Evolutionary conservation across 2,329 filamentous ascomycete genomes (phyloP).

Genomic region (Exophiala sideris): DNA sequence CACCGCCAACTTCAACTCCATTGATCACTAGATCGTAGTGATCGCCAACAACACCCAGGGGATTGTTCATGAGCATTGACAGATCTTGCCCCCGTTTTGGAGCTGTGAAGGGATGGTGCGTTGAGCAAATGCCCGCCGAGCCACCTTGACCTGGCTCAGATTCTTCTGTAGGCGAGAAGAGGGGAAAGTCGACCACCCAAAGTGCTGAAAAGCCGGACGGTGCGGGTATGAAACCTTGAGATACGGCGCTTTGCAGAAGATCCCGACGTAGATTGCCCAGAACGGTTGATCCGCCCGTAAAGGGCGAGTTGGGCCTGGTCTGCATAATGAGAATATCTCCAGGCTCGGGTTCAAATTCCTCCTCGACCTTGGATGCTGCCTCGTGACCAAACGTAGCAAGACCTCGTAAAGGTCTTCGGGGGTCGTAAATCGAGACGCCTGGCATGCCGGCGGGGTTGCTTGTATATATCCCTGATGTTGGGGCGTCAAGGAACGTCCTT

Average conservation of each 20-base stretch:
- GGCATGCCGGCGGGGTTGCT: constrained; percentile 74
- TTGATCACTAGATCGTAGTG: constrained; percentile 97
- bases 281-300: constrained; percentile 64
- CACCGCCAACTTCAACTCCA: constrained; percentile 88
- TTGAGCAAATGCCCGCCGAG: constrained; percentile 73
- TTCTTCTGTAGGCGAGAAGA: constrained; percentile 73
- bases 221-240: constrained; percentile 54
- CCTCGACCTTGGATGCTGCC: constrained; percentile 57
- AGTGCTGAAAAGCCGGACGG: constrained; percentile 62
- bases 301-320: constrained; percentile 63
- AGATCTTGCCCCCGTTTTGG: constrained; percentile 71
- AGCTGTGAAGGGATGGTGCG: constrained; percentile 94
- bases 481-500: constrained; percentile 65
- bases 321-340: constrained; percentile 81
- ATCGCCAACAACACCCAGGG: constrained; percentile 71
- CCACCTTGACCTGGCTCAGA: constrained; percentile 77
- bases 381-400: constrained; percentile 75
- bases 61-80: constrained; percentile 68
- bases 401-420: constrained; percentile 69
- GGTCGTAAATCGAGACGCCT: constrained; percentile 72
- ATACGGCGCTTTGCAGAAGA: constrained; percentile 66
- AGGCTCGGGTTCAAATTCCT: constrained; percentile 54
- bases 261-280: constrained; percentile 70
- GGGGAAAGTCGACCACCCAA: constrained; percentile 88
- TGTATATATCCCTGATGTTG: constrained; percentile 56